phyloP scores from a whole-genome alignment of 208 protist genomes.

The Acanthamoeba comandoni region DNA sequence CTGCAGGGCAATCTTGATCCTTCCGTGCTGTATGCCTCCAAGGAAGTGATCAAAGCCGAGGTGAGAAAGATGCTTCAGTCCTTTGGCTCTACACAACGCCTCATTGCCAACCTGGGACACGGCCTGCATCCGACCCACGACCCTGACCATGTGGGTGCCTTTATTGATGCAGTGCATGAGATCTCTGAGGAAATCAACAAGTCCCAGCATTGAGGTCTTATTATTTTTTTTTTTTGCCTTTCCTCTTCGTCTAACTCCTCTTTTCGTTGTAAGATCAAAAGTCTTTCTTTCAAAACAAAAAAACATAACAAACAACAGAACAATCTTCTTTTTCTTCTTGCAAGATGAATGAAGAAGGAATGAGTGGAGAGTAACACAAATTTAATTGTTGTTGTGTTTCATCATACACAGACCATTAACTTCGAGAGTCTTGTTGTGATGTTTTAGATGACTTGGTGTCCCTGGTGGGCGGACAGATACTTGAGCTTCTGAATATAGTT shows the following conservation, averaged over 20 bases:
- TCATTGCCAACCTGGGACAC: slow-evolving; percentile 92
- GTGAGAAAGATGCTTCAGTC: slow-evolving; percentile 81
- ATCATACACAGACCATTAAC: no score
- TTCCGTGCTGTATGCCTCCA: slow-evolving; percentile 81
- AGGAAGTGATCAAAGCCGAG: slow-evolving; percentile 67
- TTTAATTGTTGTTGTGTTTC: no score
- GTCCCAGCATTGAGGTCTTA: not conserved
- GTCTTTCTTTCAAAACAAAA: no score
- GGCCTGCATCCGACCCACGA: slow-evolving; percentile 89
- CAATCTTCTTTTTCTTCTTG: no score
- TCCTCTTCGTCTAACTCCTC: no score
- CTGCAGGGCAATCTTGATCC: slow-evolving; percentile 90
- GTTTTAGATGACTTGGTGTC: no score
- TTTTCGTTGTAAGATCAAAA: no score
- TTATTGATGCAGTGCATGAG: slow-evolving; percentile 88
- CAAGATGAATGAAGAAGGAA: no score
- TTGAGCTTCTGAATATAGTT: not conserved
- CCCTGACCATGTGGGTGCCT: slow-evolving; percentile 84
- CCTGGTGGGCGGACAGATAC: not conserved
- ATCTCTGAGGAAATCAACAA: slow-evolving; percentile 82
- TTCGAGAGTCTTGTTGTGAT: no score
- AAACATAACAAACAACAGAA: no score
- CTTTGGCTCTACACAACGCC: slow-evolving; percentile 83
- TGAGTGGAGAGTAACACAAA: no score
- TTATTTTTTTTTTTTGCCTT: no score